A percentile compares a stretch with the other conserved stretches of the same genome.
phyloP scores from a whole-genome alignment of 2,329 filamentous ascomycete species.

The Trichoderma sp. region DNA sequence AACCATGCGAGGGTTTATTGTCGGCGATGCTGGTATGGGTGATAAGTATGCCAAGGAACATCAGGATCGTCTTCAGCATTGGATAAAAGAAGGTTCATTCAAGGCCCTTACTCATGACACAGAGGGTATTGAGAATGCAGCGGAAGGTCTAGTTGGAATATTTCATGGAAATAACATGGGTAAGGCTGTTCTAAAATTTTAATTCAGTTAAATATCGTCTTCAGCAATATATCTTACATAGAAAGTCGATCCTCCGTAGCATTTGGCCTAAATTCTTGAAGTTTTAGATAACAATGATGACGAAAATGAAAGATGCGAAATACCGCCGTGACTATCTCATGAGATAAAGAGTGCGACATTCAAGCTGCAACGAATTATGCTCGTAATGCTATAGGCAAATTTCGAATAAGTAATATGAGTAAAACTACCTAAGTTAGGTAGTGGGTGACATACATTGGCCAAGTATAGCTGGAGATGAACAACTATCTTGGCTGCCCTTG shows the following conservation, averaged over 20 bases:
- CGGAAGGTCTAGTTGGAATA: background rate
- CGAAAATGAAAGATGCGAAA: too few relatives aligned
- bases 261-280: too few relatives aligned
- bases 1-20: background rate
- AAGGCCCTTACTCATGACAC: background rate
- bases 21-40: background rate
- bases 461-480: too few relatives aligned
- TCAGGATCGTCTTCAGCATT: background rate
- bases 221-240: background rate
- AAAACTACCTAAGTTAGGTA: too few relatives aligned
- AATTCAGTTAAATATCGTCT: fast-evolving
- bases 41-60: background rate
- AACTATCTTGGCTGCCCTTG: too few relatives aligned
- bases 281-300: too few relatives aligned
- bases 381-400: too few relatives aligned
- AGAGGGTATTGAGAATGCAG: background rate
- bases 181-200: background rate
- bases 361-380: too few relatives aligned
- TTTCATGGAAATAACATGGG: background rate
- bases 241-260: background rate
- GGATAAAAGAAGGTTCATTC: background rate
- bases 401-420: too few relatives aligned
- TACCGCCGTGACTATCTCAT: too few relatives aligned
- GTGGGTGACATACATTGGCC: too few relatives aligned
- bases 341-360: too few relatives aligned